A percentile compares a stretch with the other conserved stretches of the same genome.
Evolutionary conservation across 345 rosid genomes (phyloP).

Genomic region (Bretschneidera sinensis): DNA sequence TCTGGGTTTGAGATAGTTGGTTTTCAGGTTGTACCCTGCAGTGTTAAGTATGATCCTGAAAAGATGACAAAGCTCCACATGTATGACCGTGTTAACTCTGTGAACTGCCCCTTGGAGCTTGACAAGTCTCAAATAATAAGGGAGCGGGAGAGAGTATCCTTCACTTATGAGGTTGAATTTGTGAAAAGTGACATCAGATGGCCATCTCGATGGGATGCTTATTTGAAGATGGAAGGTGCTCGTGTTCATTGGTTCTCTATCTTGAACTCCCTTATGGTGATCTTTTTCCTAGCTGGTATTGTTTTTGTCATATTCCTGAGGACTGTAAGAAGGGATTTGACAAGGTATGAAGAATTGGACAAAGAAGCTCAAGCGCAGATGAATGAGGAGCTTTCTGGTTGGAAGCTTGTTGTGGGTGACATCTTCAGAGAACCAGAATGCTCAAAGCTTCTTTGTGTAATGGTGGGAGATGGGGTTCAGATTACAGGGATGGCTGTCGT

Average conservation of each 20-base stretch:
- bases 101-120: slow-evolving; percentile 62
- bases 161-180: slow-evolving; percentile 79
- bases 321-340: slow-evolving; percentile 82
- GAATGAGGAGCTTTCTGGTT: slow-evolving; percentile 85
- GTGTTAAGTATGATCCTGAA: slow-evolving; percentile 56
- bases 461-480: slow-evolving; percentile 75
- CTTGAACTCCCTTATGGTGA: slow-evolving; percentile 73
- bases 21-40: slow-evolving; percentile 78
- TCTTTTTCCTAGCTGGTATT: slow-evolving; percentile 70
- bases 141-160: slow-evolving; percentile 63
- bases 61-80: slow-evolving; percentile 56
- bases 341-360: slow-evolving; percentile 76
- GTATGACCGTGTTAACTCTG: slow-evolving; percentile 53
- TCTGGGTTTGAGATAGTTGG: slow-evolving; percentile 78
- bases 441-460: slow-evolving; percentile 66
- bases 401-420: slow-evolving; percentile 91
- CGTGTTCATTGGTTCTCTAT: slow-evolving; percentile 88
- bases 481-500: slow-evolving; percentile 79
- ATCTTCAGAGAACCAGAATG: slow-evolving; percentile 77
- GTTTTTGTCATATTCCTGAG: slow-evolving; percentile 77
- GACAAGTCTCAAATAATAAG: slow-evolving; percentile 79
- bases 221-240: slow-evolving; percentile 85
- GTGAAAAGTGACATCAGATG: slow-evolving; percentile 66
- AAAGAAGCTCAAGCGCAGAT: slow-evolving; percentile 84
- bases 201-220: slow-evolving; percentile 93